A percentile compares a stretch with the other conserved stretches of the same genome.
phyloP scores from a whole-genome alignment of 2,329 filamentous ascomycete genomes.

The Catunica adiposa region DNA sequence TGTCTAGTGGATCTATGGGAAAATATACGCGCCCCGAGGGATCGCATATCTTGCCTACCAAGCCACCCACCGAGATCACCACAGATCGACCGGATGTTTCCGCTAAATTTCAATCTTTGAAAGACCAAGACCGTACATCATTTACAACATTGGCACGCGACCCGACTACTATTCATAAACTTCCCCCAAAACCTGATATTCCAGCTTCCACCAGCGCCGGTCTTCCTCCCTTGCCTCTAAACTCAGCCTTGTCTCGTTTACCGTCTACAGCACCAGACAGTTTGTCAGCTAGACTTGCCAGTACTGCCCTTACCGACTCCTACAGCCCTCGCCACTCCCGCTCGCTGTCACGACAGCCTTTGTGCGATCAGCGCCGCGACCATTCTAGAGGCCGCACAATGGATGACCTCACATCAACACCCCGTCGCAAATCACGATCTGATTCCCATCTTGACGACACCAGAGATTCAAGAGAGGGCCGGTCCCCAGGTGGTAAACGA shows the following conservation, averaged over 20 bases:
- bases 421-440: neutral
- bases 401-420: neutral
- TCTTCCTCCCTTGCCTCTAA: neutral
- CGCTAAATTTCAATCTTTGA: too few species aligned
- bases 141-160: neutral
- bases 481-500: constrained; percentile 12
- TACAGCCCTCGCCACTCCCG: neutral
- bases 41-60: neutral
- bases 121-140: too few species aligned
- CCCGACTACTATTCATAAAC: neutral
- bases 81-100: too few species aligned
- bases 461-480: constrained; percentile 2
- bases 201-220: neutral
- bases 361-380: neutral
- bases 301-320: neutral
- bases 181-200: neutral
- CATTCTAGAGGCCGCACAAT: neutral
- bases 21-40: constrained; percentile 2
- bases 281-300: neutral
- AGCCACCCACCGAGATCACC: neutral
- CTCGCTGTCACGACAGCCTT: neutral
- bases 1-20: neutral
- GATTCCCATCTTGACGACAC: neutral
- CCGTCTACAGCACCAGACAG: neutral
- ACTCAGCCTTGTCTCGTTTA: neutral